Evolutionary conservation across 441 rosid genomes (phyloP), one percentile per base, ranked within the genome.

Genomic region (Jatropha multifida): DNA sequence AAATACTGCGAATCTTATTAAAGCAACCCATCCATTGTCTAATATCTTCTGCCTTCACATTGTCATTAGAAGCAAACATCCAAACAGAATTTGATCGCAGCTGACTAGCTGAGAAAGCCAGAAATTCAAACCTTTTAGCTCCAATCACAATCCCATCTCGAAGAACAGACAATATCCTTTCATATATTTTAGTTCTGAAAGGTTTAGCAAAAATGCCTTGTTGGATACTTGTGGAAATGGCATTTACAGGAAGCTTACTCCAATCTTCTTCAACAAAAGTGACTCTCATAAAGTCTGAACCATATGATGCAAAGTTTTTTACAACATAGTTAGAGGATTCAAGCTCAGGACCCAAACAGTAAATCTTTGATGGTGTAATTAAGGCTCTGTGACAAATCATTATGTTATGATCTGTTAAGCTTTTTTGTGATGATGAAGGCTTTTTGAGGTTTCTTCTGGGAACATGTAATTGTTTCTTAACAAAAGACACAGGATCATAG

Each of bases 21-120:
- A 95, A 95, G 86, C 98, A 92, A 69, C 97, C 99, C 98, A 93
- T 95, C 98, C 97, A 95, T 74, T 86, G 92, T 85, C 99, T 86
- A 49, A 95, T 83, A 70, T 88, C 86, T 81, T 88, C 92, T 1
- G 99, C 94, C 77, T 77, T 93, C 82, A 90, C 67, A 23, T 88
- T 74, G 38, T 88, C 90, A 79, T 90, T 93, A 66, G 96, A 95
- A 63, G 98, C 94, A 88, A 95, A 95, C 97, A 93, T 92, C 98
- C 99, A 95, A 69, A 89, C 93, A n/a, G 99, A 89, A 76, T 86
- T 93, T 78, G 93, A 92, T 68, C 98, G 88, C 64, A 93, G 84
- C 77, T 94, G 99, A 78, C 99, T 93, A 5, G 99, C 98, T 3
- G 99, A 94, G 83, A 94, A 94, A 73, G 99, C 99, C 68, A 94